These are phyloP conservation scores for Colletotrichum musae DNA, from an alignment of 2,329 filamentous ascomycete species.

Conservation along the genomic window DNA sequence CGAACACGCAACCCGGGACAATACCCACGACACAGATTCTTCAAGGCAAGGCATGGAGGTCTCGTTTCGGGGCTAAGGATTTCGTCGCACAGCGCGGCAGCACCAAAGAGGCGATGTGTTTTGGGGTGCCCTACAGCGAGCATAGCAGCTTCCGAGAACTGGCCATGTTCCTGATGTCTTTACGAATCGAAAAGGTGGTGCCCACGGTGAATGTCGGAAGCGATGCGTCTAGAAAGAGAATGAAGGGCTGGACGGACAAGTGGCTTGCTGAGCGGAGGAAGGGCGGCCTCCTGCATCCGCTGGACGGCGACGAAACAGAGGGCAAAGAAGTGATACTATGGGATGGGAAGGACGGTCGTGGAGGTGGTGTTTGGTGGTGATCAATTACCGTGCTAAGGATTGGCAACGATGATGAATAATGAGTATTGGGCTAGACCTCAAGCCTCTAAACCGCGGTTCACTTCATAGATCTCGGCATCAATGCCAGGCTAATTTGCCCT, in stretches of 20 bases:
- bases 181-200: conserved; percentile 90
- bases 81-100: conserved; percentile 87
- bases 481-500: conserved; percentile 15
- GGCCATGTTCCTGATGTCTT: conserved; percentile 90
- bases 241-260: conserved; percentile 76
- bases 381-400: background rate
- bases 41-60: conserved; percentile 79
- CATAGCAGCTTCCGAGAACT: conserved; percentile 96
- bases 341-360: conserved; percentile 56
- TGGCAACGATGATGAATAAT: conserved; percentile 16
- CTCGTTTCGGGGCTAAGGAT: conserved; percentile 78
- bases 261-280: conserved; percentile 72
- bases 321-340: conserved; percentile 50
- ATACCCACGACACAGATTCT: conserved; percentile 67
- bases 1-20: conserved; percentile 63
- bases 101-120: conserved; percentile 86
- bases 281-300: conserved; percentile 65
- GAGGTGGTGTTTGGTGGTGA: conserved; percentile 58
- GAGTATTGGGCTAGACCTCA: background rate
- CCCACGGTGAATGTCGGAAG: conserved; percentile 90
- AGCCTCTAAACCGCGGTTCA: background rate
- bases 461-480: conserved; percentile 14
- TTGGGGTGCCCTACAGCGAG: conserved; percentile 95
- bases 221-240: conserved; percentile 68
- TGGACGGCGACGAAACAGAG: conserved; percentile 57